These are phyloP conservation scores for Peterozyma toletana DNA, from an alignment of 805 yeast genomes.

Conservation along the genomic window DNA sequence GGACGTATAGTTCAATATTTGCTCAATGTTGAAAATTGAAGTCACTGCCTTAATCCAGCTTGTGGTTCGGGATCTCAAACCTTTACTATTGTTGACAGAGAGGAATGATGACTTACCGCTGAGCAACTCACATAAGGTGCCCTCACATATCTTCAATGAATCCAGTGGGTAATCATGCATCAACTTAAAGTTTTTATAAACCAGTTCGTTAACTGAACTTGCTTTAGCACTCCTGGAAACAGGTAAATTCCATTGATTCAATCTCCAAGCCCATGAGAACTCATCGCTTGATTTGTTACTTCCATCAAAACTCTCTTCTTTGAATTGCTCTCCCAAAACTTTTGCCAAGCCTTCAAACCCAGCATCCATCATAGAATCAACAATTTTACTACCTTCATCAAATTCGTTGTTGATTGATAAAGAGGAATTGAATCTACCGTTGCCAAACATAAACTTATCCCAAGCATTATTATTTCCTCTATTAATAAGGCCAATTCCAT, in stretches of 20 bases:
- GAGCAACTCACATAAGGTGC: constrained; percentile 15
- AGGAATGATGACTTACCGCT: constrained; percentile 11
- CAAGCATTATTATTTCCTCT: constrained; percentile 22
- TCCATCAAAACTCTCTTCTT: background rate
- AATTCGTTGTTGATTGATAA: constrained; percentile 8
- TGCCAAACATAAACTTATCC: constrained; percentile 43
- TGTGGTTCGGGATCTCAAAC: constrained; percentile 7
- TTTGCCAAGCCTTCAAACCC: constrained; percentile 57
- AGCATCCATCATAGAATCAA: constrained; percentile 33
- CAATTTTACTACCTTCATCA: constrained; percentile 11
- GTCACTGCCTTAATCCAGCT: constrained; percentile 17
- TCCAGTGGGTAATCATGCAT: constrained; percentile 28
- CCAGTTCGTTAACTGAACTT: constrained; percentile 31
- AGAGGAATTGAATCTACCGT: constrained; percentile 48
- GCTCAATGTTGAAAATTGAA: constrained; percentile 16
- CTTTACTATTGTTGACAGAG: constrained; percentile 1
- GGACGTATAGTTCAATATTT: constrained; percentile 11
- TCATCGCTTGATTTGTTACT: background rate
- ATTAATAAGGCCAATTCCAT: constrained; percentile 37
- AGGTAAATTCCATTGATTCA: constrained; percentile 74
- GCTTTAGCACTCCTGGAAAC: constrained; percentile 22
- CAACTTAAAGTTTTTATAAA: constrained; percentile 46
- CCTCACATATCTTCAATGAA: constrained; percentile 13
- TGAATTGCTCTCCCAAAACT: constrained; percentile 14
- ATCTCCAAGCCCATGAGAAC: constrained; percentile 70